Evolutionary conservation across 2,329 filamentous ascomycete species (phyloP), one percentile per base, ranked within the genome.

Genomic region (Rhinocladiella mackenziei): DNA sequence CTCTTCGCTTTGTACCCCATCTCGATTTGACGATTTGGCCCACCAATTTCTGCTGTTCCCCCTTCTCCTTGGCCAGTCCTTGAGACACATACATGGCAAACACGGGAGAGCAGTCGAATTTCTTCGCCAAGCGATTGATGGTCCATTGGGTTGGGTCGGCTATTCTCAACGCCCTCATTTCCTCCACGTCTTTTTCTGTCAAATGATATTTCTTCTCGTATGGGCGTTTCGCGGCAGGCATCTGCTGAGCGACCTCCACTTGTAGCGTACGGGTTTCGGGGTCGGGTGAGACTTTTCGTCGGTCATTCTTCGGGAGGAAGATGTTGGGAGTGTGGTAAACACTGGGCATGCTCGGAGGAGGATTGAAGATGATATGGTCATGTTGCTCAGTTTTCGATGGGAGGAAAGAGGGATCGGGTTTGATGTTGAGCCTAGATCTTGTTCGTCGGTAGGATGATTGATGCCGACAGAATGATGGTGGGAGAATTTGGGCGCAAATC

Each of bases 291-390:
- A 56, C 39, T 49, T 58, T 45, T 45, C 51, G 45, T 48, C 49
- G 45, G 63, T 84, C 81, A 51, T 71, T 67, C 41, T 68, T 60
- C 4, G 81, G 81, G 5, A 84, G 70, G 60, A 84, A 84, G 53
- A 81, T 80, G 19, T 71, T 65, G 1, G 81, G 81, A 1, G 81
- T 84, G 59, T 81, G 76, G 58, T 79, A 80, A 17, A 79, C 73
- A 49, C 72, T 79, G 5, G 81, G 80, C 5, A 76, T 73, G 19
- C 77, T 76, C 5, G 79, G 78, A 1, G 81, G 81, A 25, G 81
- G 81, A 55, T 84, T 84, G 71, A 78, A 79, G 60, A 84, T 72
- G 59, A 81, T 79, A 57, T 77, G 73, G 45, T 77, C 72, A 48
- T 66, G 65, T 14, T 57, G 51, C 48, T 66, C 61, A 38, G 61